Conservation (phyloP, 2,329 filamentous ascomycete species). For the Alternaria conjuncta region DNA sequence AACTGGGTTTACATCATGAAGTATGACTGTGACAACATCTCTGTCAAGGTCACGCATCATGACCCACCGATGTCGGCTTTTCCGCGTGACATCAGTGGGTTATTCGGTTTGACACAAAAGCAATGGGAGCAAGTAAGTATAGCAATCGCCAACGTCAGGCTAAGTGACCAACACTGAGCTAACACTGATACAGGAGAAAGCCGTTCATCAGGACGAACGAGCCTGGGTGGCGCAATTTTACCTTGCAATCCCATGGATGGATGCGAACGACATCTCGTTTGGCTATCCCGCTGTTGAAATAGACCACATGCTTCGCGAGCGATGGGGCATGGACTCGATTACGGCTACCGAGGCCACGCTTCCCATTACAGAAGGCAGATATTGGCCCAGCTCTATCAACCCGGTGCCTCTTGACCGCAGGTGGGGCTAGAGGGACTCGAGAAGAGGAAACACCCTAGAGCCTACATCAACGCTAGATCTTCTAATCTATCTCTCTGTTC, state of each 20-base stretch:
- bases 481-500: neutral
- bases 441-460: neutral
- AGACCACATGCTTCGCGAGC: constrained; percentile 3
- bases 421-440: neutral
- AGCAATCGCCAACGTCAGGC: neutral
- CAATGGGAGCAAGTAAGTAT: constrained; percentile 29
- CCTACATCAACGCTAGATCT: neutral
- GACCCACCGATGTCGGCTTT: constrained; percentile 22
- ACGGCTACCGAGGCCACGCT: neutral
- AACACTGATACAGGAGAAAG: constrained; percentile 7
- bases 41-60: constrained; percentile 25
- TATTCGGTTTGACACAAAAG: constrained; percentile 24
- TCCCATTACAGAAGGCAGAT: constrained; percentile 10
- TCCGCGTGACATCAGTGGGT: constrained; percentile 18
- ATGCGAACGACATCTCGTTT: no score
- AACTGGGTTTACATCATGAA: constrained; percentile 25
- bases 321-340: constrained; percentile 15
- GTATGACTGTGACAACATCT: constrained; percentile 16
- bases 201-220: neutral
- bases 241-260: neutral
- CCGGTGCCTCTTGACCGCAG: neutral
- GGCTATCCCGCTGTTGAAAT: neutral
- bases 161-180: neutral
- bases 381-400: constrained; percentile 8
- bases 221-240: constrained; percentile 1